Conservation (phyloP, 345 rosid genomes). For the Citrus cavaleriei region DNA sequence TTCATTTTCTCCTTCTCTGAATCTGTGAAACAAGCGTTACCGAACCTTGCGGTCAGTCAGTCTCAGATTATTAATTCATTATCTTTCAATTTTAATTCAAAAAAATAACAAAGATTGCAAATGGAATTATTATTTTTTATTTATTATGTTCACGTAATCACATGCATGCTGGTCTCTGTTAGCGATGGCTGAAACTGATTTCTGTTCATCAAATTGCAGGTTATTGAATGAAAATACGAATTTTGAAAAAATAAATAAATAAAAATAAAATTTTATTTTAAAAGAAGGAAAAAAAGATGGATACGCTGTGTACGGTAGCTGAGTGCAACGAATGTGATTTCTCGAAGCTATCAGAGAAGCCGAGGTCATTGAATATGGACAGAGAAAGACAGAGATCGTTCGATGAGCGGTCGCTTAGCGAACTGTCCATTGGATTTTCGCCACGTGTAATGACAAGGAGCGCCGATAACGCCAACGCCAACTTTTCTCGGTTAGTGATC, state of each 20-base stretch:
- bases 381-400: constrained; percentile 77
- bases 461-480: constrained; percentile 16
- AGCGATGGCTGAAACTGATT: neutral
- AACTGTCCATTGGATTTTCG: constrained; percentile 42
- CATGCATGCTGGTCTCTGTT: neutral
- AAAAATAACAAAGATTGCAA: too few relatives aligned
- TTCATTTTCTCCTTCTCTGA: neutral
- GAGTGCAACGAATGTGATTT: constrained; percentile 59
- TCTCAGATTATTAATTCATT: neutral
- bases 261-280: neutral
- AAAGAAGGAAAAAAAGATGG: constrained; percentile 19
- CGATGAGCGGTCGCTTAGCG: constrained; percentile 59
- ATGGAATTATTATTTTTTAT: too few relatives aligned
- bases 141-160: neutral
- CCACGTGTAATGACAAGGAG: constrained; percentile 23
- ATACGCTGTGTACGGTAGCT: constrained; percentile 20
- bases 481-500: constrained; percentile 29
- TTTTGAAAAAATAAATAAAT: neutral
- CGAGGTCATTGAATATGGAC: constrained; percentile 68
- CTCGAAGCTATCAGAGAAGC: constrained; percentile 63
- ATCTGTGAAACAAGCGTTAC: neutral
- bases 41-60: neutral
- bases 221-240: neutral
- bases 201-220: constrained; percentile 18
- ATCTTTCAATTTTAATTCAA: neutral